A percentile compares a stretch with the other conserved stretches of the same genome.
phyloP scores from a whole-genome alignment of 352 stramenopile genomes.

The Pythium apleroticum region DNA sequence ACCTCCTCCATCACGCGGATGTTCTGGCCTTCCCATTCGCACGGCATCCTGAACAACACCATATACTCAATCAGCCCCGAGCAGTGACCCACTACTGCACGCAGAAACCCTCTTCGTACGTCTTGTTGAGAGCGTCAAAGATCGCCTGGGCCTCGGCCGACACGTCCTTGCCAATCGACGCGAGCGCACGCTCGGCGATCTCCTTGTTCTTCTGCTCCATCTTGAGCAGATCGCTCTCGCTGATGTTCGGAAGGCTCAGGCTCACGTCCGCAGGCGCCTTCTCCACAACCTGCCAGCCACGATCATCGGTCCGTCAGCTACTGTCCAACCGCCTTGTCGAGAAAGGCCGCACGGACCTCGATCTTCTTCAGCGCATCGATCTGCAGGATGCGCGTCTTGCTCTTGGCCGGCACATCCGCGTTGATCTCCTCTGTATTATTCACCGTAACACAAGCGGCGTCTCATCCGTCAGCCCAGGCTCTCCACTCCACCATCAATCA shows the following conservation, averaged over 20 bases:
- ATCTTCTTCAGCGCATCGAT: constrained; percentile 70
- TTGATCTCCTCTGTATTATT: constrained; percentile 46
- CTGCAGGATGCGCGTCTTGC: constrained; percentile 75
- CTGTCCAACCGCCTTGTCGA: neutral
- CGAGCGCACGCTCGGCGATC: constrained; percentile 63
- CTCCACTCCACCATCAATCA: neutral
- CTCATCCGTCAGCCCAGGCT: neutral
- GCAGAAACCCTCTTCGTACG: constrained; percentile 36
- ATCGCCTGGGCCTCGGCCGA: constrained; percentile 67
- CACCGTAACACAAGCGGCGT: neutral
- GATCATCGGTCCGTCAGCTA: neutral
- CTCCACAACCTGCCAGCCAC: constrained; percentile 40
- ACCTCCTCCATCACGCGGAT: constrained; percentile 87
- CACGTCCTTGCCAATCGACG: constrained; percentile 81
- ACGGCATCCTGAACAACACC: constrained; percentile 59
- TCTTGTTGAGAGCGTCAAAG: constrained; percentile 90
- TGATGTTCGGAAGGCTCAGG: constrained; percentile 50
- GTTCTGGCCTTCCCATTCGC: constrained; percentile 76
- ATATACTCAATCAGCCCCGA: neutral
- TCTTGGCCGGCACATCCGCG: constrained; percentile 42
- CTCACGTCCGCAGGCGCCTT: constrained; percentile 46
- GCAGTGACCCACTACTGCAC: neutral
- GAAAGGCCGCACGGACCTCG: constrained; percentile 31
- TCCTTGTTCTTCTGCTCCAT: constrained; percentile 78
- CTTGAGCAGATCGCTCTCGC: constrained; percentile 68